Base-by-base conservation (phyloP, 176 grass and related monocot species). In the Themeda triandra region DNA sequence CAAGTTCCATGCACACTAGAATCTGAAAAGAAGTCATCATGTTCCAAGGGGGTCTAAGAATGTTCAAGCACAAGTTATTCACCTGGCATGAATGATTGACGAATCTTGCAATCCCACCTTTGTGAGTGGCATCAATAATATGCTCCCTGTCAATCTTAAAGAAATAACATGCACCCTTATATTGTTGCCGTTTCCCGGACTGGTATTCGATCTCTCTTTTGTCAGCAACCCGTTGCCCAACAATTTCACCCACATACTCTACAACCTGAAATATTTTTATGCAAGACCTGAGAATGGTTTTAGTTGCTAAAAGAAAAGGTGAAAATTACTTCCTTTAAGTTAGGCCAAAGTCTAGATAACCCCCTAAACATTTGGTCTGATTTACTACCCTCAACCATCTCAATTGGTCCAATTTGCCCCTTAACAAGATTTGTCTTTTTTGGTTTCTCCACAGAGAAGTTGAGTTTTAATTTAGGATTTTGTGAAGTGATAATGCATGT, bases 81-180 rank as follows among this genome's bases (percentile, higher is more conserved):
- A 98, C 96, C 91, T 84, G 69, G 80, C 96, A 94, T 42, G 96
- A 95, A 87, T 98, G 96, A 42, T 98, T 98, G 48, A 98, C 88
- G 21, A 98, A 98, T 92, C 93, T 92, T 31, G 96, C 93, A 60
- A 98, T 95, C 11, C 96, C 93, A 37, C 96, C 96, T 89, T 98
- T 98, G 28, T 74, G 83, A 71, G 96, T 98, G 49, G 93, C 96
- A 79, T 98, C 96, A 75, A 98, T 89, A 35, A 98, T 98, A 78
- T 98, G 92, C 15, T 98, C 91, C 88, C 74, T 93, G 71, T 94
- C 96, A 28, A 98, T 92, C 76, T 90, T 87, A 66, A 98, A 98
- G 80, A 98, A 98, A 73, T 98, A 98, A 62, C 96, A 95, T 6
- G 91, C 89, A 69, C 86, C 92, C 78, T 98, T 95, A 45, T 94